Conservation (phyloP, 495 filamentous ascomycete species). For the Aspergillus heteromorphus region DNA sequence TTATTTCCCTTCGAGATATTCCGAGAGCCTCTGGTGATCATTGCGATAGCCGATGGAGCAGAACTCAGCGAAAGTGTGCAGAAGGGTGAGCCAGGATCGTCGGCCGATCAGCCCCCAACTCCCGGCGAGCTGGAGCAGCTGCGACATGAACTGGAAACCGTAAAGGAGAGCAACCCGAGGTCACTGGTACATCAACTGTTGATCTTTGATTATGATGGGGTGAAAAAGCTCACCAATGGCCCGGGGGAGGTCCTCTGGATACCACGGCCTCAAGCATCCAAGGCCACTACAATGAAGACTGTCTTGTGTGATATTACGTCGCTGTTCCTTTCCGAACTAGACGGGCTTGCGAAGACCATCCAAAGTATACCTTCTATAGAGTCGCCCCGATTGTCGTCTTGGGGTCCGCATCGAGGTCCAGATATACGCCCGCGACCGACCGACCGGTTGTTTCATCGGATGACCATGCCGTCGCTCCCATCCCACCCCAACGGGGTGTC, state of each 20-base stretch:
- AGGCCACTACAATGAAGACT: slow-evolving; percentile 88
- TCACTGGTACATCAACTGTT: slow-evolving; percentile 73
- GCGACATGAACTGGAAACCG: slow-evolving; percentile 54
- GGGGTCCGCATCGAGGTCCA: slow-evolving; percentile 41
- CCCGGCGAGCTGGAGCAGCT: slow-evolving; percentile 55
- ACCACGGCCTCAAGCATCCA: slow-evolving; percentile 63
- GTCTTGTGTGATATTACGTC: slow-evolving; percentile 90
- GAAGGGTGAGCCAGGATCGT: slow-evolving; percentile 17
- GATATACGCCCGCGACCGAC: slow-evolving; percentile 42
- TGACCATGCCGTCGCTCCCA: slow-evolving; percentile 70
- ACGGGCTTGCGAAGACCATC: slow-evolving; percentile 75
- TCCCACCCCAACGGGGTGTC: slow-evolving; percentile 47
- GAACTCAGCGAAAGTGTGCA: slow-evolving; percentile 46
- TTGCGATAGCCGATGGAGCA: slow-evolving; percentile 71
- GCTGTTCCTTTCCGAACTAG: slow-evolving; percentile 78
- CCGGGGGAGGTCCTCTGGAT: slow-evolving; percentile 59
- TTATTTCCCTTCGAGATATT: slow-evolving; percentile 82
- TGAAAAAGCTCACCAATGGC: slow-evolving; percentile 37
- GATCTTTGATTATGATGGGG: slow-evolving; percentile 63
- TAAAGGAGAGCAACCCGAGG: slow-evolving; percentile 61
- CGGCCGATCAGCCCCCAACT: slow-evolving; percentile 21
- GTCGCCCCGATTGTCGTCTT: slow-evolving; percentile 56
- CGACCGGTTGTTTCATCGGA: slow-evolving; percentile 51
- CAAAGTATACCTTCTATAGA: slow-evolving; percentile 76
- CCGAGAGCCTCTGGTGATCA: slow-evolving; percentile 70